Conservation (phyloP, 305 asterid genomes). For the Ilex paraguariensis region DNA sequence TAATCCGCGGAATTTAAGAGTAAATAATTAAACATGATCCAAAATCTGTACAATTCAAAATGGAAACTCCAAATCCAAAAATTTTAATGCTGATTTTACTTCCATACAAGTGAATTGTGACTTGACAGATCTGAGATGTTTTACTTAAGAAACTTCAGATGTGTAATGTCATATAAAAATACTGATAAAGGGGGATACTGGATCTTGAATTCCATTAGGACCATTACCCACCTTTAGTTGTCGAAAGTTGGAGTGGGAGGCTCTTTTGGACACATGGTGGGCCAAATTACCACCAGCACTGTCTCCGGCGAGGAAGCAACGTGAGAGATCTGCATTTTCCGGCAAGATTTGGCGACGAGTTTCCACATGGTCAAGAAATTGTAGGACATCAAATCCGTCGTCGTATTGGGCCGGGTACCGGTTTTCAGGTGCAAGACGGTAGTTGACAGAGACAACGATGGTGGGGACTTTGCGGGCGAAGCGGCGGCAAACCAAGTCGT, state of each 20-base stretch:
- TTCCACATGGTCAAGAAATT: slow-evolving; percentile 39
- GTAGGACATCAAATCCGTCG: slow-evolving; percentile 67
- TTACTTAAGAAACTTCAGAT: too few relatives aligned
- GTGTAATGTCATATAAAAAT: too few relatives aligned
- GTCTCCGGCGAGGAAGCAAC: slow-evolving; percentile 77
- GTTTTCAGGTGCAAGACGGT: slow-evolving; percentile 70
- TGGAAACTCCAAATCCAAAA: too few relatives aligned
- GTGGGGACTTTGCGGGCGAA: slow-evolving; percentile 48
- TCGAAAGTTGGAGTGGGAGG: slow-evolving; percentile 25
- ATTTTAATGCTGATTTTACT: too few relatives aligned
- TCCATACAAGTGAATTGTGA: too few relatives aligned
- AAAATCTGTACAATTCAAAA: too few relatives aligned
- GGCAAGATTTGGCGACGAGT: slow-evolving; percentile 29
- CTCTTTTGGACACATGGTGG: slow-evolving; percentile 56
- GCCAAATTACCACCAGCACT: slow-evolving; percentile 86
- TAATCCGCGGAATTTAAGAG: too few relatives aligned
- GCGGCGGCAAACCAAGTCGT: slow-evolving; percentile 68
- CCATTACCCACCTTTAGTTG: slow-evolving; percentile 29
- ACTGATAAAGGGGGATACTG: too few relatives aligned
- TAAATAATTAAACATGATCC: too few relatives aligned
- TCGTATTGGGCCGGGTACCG: slow-evolving; percentile 70
- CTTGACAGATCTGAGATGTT: too few relatives aligned
- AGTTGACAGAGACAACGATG: slow-evolving; percentile 69
- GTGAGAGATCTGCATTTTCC: slow-evolving; percentile 48
- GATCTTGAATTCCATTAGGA: too few relatives aligned